phyloP scores from a whole-genome alignment of 169 alveolate species.

The Babesia ovata region DNA sequence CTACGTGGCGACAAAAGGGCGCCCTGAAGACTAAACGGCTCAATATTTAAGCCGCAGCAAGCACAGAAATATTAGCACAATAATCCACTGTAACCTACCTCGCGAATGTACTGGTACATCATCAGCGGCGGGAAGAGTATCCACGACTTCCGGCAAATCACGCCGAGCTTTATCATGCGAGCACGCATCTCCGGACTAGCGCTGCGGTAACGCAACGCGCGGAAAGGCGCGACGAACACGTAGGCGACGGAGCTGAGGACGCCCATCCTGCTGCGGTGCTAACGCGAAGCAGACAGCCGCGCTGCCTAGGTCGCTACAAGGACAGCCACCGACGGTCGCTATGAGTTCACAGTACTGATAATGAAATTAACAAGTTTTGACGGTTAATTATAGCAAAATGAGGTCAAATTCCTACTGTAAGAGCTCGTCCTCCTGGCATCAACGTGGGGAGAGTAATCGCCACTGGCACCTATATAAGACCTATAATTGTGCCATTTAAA shows the following conservation, averaged over 20 bases:
- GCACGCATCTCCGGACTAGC: slow-evolving; percentile 51
- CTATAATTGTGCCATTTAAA: background rate
- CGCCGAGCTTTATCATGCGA: slow-evolving; percentile 62
- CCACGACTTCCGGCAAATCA: slow-evolving; percentile 68
- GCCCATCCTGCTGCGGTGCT: slow-evolving; percentile 43
- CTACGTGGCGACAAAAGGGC: background rate
- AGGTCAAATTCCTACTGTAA: background rate
- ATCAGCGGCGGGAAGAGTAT: slow-evolving; percentile 79
- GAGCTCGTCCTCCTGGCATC: background rate
- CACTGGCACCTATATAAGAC: background rate
- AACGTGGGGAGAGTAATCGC: background rate
- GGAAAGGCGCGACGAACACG: slow-evolving; percentile 50
- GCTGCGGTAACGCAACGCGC: slow-evolving; percentile 49
- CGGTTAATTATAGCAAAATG: slow-evolving; percentile 33
- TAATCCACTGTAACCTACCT: slow-evolving; percentile 55
- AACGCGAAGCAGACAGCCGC: background rate
- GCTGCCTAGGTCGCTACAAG: slow-evolving; percentile 6
- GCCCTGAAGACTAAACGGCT: background rate
- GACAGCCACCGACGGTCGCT: background rate
- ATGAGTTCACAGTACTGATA: no score
- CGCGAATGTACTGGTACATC: slow-evolving; percentile 82
- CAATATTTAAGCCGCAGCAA: background rate
- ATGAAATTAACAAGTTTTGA: background rate
- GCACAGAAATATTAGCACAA: no score
- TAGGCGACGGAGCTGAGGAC: slow-evolving; percentile 27